Percentiles rank a stretch among this genome's conserved stretches.
Evolutionary conservation across 2,329 filamentous ascomycete genomes (phyloP).

Genomic region (Penicillium psychrosexuale): DNA sequence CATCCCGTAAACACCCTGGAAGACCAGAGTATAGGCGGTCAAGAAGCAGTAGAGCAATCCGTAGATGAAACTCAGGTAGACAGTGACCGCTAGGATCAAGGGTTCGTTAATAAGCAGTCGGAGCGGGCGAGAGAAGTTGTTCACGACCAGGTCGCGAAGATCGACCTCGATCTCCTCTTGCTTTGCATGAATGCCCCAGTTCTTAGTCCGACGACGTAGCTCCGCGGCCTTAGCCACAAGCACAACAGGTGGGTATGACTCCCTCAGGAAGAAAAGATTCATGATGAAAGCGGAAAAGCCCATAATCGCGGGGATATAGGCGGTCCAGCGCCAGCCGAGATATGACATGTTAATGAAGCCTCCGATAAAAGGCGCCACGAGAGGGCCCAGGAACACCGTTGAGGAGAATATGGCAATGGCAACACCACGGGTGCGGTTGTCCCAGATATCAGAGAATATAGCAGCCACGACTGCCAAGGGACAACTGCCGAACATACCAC

Average conservation of each 20-base stretch:
- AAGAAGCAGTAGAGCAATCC: constrained; percentile 37
- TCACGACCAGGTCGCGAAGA: constrained; percentile 47
- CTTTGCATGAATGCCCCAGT: constrained; percentile 58
- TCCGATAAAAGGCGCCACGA: constrained; percentile 54
- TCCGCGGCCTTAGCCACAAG: constrained; percentile 52
- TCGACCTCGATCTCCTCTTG: constrained; percentile 54
- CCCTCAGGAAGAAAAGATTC: constrained; percentile 53
- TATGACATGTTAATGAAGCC: constrained; percentile 50
- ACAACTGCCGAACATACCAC: constrained; percentile 43
- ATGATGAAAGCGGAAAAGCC: constrained; percentile 51
- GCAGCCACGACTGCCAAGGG: constrained; percentile 46
- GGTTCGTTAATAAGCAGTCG: constrained; percentile 46
- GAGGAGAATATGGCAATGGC: constrained; percentile 50
- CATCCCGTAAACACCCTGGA: constrained; percentile 62
- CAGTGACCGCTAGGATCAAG: constrained; percentile 41
- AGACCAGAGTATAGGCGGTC: constrained; percentile 38
- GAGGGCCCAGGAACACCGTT: constrained; percentile 52
- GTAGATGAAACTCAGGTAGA: constrained; percentile 42
- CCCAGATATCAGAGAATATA: constrained; percentile 49
- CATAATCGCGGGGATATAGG: constrained; percentile 56
- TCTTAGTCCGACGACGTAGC: constrained; percentile 52
- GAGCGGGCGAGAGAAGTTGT: constrained; percentile 52
- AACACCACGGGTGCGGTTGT: constrained; percentile 37
- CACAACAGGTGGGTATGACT: constrained; percentile 58
- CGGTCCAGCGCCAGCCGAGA: constrained; percentile 56